A percentile compares a stretch with the other conserved stretches of the same genome.
These are phyloP conservation scores for Saccharomycopsis guyanensis DNA, from an alignment of 805 yeast genomes.

Conservation along the genomic window DNA sequence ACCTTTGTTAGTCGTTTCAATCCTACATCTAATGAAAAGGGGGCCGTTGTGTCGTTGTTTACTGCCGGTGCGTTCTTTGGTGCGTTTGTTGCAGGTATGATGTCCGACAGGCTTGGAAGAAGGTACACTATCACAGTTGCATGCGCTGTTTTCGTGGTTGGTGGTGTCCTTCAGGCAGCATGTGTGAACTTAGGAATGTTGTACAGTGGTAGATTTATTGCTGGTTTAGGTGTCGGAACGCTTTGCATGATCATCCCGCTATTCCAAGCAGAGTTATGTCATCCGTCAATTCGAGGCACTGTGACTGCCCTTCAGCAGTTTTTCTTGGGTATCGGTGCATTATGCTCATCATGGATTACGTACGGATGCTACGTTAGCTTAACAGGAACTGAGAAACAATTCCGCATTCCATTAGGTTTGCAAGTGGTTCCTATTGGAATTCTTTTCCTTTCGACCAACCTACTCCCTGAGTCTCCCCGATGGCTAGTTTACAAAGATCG, in stretches of 20 bases:
- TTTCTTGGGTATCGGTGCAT: slow-evolving; percentile 28
- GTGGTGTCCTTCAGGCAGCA: slow-evolving; percentile 10
- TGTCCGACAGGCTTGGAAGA: slow-evolving; percentile 8
- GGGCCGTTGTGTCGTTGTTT: slow-evolving; percentile 31
- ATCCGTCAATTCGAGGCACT: slow-evolving; percentile 28
- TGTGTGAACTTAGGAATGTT: slow-evolving; percentile 9
- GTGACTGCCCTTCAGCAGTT: slow-evolving; percentile 25
- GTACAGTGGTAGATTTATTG: slow-evolving; percentile 6
- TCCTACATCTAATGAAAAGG: slow-evolving; percentile 10
- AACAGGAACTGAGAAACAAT: slow-evolving; percentile 26
- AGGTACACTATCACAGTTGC: slow-evolving; percentile 12
- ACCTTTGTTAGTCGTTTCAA: slow-evolving; percentile 21
- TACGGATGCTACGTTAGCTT: slow-evolving; percentile 26
- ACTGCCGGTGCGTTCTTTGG: slow-evolving; percentile 41
- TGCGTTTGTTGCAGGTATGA: slow-evolving; percentile 28
- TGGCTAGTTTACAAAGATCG: slow-evolving; percentile 3
- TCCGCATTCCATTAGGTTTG: slow-evolving; percentile 41
- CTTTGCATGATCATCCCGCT: slow-evolving; percentile 13
- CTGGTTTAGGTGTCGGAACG: slow-evolving; percentile 11
- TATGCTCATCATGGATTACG: slow-evolving; percentile 29
- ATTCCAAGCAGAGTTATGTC: slow-evolving; percentile 25
- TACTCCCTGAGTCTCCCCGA: slow-evolving; percentile 22
- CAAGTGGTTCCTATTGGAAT: slow-evolving; percentile 42
- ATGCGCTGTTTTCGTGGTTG: slow-evolving; percentile 5
- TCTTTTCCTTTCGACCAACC: slow-evolving; percentile 32